Evolutionary conservation across 257 asterid genomes (phyloP).

Genomic region (Datura wrightii): DNA sequence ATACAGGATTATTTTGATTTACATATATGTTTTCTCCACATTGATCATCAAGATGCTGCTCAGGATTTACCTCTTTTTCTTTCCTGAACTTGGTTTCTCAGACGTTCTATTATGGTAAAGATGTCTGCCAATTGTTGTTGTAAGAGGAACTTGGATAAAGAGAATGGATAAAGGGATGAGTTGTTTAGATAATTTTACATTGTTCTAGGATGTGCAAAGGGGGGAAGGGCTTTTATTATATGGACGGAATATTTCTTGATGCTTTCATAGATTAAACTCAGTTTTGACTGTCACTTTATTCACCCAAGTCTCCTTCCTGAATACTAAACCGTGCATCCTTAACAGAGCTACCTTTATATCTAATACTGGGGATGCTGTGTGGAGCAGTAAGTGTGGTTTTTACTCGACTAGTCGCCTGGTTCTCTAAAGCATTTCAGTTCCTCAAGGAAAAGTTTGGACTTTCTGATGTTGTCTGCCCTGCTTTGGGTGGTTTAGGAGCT

Average conservation of each 20-base stretch:
- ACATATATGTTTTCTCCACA: not conserved
- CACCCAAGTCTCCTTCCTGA: conserved; percentile 37
- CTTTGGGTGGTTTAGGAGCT: conserved; percentile 97
- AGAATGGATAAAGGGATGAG: not conserved
- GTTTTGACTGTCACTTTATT: not conserved
- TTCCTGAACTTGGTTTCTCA: not conserved
- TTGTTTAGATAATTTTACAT: not conserved
- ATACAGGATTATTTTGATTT: not conserved
- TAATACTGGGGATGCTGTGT: conserved; percentile 94
- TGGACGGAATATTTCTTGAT: not conserved
- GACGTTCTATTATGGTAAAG: not conserved
- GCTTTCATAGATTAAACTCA: not conserved
- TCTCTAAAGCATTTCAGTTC: conserved; percentile 64
- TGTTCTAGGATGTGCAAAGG: not conserved
- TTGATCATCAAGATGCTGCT: not conserved
- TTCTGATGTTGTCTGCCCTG: conserved; percentile 91
- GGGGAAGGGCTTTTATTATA: not conserved
- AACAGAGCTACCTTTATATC: conserved; percentile 94
- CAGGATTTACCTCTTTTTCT: not conserved
- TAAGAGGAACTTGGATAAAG: not conserved
- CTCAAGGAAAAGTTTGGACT: conserved; percentile 71
- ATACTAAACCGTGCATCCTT: conserved; percentile 33
- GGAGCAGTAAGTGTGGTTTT: conserved; percentile 95
- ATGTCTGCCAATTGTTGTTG: not conserved
- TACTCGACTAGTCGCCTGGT: conserved; percentile 78